Percentiles rank a stretch among this genome's conserved stretches.
phyloP scores from a whole-genome alignment of 2,329 filamentous ascomycete genomes.

The Alternaria hordeiaustralica region DNA sequence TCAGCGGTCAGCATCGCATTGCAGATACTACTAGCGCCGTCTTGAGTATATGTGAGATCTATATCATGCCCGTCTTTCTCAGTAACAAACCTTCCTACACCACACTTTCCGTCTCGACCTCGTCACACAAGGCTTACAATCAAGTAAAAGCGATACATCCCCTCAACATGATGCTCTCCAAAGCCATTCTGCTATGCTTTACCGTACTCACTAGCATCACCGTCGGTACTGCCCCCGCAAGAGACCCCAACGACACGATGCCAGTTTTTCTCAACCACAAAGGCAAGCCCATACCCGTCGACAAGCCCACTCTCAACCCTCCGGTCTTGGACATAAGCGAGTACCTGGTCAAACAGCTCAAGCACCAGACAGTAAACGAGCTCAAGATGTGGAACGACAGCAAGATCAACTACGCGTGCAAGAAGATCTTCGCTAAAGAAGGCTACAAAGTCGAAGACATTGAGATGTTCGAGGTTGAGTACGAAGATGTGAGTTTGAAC shows the following conservation, averaged over 20 bases:
- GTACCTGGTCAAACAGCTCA: neutral
- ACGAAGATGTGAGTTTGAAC: neutral
- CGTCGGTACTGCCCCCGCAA: neutral
- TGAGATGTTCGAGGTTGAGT: neutral
- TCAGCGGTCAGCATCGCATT: neutral
- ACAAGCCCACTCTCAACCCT: neutral
- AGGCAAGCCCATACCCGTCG: neutral
- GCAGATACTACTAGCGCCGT: neutral
- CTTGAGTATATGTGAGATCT: neutral
- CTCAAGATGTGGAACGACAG: neutral
- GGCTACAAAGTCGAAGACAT: neutral
- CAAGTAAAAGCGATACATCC: neutral
- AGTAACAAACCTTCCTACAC: neutral
- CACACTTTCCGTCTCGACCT: neutral
- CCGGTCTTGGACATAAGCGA: neutral
- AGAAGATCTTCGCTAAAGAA: neutral
- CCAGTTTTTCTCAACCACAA: neutral
- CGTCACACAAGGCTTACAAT: neutral
- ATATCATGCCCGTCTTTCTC: neutral
- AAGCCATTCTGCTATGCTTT: neutral
- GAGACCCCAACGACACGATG: neutral
- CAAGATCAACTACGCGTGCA: neutral
- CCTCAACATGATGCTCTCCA: neutral
- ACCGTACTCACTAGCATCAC: neutral
- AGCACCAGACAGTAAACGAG: neutral